Percentiles rank a stretch among this genome's conserved stretches.
Evolutionary conservation across 2,329 filamentous ascomycete genomes (phyloP).

Genomic region (Diaporthe citrichinensis): DNA sequence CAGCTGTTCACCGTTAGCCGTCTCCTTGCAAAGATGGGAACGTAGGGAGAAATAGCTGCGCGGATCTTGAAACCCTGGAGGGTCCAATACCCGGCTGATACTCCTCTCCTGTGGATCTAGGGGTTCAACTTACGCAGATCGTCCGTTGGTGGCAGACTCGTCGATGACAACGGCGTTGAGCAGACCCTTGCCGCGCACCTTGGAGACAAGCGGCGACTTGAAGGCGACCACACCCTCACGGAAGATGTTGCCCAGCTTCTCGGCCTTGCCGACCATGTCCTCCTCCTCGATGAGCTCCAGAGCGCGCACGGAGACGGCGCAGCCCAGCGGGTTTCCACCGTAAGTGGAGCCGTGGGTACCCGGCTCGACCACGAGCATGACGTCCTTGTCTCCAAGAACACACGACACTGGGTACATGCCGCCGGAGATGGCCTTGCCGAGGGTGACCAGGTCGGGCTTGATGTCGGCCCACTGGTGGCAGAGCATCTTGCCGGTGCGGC

Average conservation of each 20-base stretch:
- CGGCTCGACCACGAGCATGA: constrained; percentile 96
- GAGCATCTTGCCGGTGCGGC: constrained; percentile 92
- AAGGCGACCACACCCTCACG: constrained; percentile 82
- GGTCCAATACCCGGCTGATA: background rate
- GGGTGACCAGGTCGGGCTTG: constrained; percentile 93
- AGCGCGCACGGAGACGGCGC: constrained; percentile 94
- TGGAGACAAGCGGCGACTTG: constrained; percentile 84
- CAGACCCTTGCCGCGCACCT: constrained; percentile 91
- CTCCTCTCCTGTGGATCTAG: background rate
- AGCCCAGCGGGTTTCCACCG: constrained; percentile 95
- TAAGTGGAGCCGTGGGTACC: constrained; percentile 99
- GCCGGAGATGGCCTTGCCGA: constrained; percentile 97
- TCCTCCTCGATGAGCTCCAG: constrained; percentile 95
- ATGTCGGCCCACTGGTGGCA: constrained; percentile 96
- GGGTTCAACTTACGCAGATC: constrained; percentile 70
- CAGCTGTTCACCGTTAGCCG: constrained; percentile 60
- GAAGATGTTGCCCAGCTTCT: constrained; percentile 86
- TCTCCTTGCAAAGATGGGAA: background rate
- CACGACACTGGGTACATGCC: constrained; percentile 97
- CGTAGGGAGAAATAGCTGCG: background rate
- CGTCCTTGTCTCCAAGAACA: constrained; percentile 87
- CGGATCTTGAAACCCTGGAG: background rate
- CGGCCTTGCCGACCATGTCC: constrained; percentile 85
- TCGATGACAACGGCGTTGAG: constrained; percentile 98
- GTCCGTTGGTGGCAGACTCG: constrained; percentile 85